Evolutionary conservation across 257 asterid species (phyloP).

Genomic region (Salvia hispanica): DNA sequence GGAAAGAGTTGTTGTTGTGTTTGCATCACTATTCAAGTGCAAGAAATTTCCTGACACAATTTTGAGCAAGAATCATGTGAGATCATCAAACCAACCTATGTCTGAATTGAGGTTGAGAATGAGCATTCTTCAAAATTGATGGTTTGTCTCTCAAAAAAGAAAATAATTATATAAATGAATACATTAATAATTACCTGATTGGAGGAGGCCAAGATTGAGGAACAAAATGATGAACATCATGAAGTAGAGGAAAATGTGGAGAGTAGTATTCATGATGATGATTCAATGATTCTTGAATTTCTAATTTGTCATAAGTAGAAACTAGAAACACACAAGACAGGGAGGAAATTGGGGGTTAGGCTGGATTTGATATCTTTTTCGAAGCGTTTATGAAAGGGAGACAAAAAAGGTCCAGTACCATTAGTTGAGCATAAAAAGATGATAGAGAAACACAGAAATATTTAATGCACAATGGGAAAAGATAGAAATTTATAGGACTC

Average conservation of each 20-base stretch:
- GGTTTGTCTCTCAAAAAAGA: too few species aligned
- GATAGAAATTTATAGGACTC: background rate
- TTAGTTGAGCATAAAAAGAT: background rate
- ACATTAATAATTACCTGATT: slow-evolving; percentile 29
- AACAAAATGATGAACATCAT: slow-evolving; percentile 36
- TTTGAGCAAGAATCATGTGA: background rate
- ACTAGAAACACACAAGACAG: background rate
- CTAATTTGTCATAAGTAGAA: slow-evolving; percentile 2
- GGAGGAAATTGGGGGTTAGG: slow-evolving; percentile 6
- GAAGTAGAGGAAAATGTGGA: slow-evolving; percentile 30
- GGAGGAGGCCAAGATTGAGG: slow-evolving; percentile 33
- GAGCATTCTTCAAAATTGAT: too few species aligned
- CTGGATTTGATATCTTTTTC: slow-evolving; percentile 24
- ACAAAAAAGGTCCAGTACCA: slow-evolving; percentile 37
- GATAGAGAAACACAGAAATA: too few species aligned
- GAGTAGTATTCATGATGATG: slow-evolving; percentile 23
- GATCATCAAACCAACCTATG: background rate
- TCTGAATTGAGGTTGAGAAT: too few species aligned
- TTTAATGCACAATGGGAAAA: background rate
- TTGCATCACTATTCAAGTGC: slow-evolving; percentile 34
- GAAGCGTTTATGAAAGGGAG: slow-evolving; percentile 30
- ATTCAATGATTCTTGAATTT: slow-evolving; percentile 19
- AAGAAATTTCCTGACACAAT: slow-evolving; percentile 34
- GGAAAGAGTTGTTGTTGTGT: slow-evolving; percentile 25
- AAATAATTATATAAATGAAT: too few species aligned